Evolutionary conservation across 768 basidiomycete genomes (phyloP), one percentile per base, ranked within the genome.

Genomic region (Neoboletus brunneissimus): DNA sequence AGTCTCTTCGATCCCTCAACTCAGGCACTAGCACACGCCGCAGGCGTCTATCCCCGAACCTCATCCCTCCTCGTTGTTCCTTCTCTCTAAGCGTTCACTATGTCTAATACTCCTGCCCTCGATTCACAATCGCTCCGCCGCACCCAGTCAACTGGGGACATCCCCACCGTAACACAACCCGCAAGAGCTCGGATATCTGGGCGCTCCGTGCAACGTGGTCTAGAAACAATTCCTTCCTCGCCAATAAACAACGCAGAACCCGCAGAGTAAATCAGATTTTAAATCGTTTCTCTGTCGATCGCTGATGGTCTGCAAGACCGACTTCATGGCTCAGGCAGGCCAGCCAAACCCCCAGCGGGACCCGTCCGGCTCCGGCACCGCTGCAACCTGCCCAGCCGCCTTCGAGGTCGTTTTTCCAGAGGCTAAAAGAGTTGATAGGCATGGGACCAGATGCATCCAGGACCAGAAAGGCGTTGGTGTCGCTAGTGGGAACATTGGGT

Each of bases 381-480:
- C 11, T 37, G 3, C 64, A 50, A 48, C 54, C 48, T 32, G 43
- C 5, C 32, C 53, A 41, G 31, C 66, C 37, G 23, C 59, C 47
- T 50, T 49, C 59, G 8, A 63, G 59, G 41, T 50, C 74, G 7
- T 51, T 64, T 5, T 52, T 63, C 27, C 65, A 63, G 12, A 63
- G 59, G 25, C 13, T 73, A 6, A 68, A 80, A 61, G 62, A 69
- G 4, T 75, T 76, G 58, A 68, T 87, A 41, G 86, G 86, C 4
- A 64, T 82, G 51, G 86, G 87, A 8, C 73, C 77, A 13, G 72
- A 77, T 47, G 83, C 80, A 23, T 74, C 80, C 4, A 74, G 72
- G 55, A 77, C 76, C 7, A 77, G 86, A 43, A 83, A 80, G 64
- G 76, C 81, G 42, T 65, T 85, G 18, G 74, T 85, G 27, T 79